Evolutionary conservation across 2,329 filamentous ascomycete species (phyloP).

Genomic region (Penicillium sp.): DNA sequence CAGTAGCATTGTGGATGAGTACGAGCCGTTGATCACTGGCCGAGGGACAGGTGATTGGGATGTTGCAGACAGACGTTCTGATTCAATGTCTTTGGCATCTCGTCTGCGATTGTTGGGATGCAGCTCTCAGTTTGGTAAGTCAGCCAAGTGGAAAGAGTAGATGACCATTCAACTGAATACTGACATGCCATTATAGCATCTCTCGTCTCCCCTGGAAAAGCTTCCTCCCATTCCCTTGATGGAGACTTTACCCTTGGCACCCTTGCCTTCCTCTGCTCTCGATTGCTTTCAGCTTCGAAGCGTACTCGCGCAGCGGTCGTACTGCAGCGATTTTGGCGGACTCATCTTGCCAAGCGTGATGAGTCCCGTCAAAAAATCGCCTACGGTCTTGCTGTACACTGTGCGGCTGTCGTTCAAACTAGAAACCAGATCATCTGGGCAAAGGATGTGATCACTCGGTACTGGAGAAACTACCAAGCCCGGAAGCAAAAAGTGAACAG

Average conservation of each 20-base stretch:
- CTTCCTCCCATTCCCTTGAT: constrained; percentile 55
- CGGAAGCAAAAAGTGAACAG: constrained; percentile 22
- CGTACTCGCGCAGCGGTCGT: constrained; percentile 57
- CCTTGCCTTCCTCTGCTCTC: constrained; percentile 65
- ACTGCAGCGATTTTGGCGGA: constrained; percentile 61
- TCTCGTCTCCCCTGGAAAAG: constrained; percentile 46
- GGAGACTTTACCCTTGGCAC: constrained; percentile 62
- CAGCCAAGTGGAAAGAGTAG: background rate
- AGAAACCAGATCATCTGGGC: constrained; percentile 51
- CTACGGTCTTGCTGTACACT: constrained; percentile 44
- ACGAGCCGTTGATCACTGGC: constrained; percentile 53
- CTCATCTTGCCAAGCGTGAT: constrained; percentile 28
- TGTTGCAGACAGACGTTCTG: background rate
- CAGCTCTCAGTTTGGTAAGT: constrained; percentile 51
- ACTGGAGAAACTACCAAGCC: constrained; percentile 40
- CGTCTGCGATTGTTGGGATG: constrained; percentile 50
- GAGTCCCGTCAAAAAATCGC: constrained; percentile 31
- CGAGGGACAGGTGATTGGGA: background rate
- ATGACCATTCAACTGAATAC: background rate
- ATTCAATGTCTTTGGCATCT: constrained; percentile 33
- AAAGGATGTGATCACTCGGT: constrained; percentile 41
- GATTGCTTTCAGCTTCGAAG: constrained; percentile 59
- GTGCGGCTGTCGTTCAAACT: constrained; percentile 54
- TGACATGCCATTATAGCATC: constrained; percentile 45
- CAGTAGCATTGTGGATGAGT: constrained; percentile 63